Conservation (phyloP, 1,284 basidiomycete genomes). For the Coriolopsis trogii region DNA sequence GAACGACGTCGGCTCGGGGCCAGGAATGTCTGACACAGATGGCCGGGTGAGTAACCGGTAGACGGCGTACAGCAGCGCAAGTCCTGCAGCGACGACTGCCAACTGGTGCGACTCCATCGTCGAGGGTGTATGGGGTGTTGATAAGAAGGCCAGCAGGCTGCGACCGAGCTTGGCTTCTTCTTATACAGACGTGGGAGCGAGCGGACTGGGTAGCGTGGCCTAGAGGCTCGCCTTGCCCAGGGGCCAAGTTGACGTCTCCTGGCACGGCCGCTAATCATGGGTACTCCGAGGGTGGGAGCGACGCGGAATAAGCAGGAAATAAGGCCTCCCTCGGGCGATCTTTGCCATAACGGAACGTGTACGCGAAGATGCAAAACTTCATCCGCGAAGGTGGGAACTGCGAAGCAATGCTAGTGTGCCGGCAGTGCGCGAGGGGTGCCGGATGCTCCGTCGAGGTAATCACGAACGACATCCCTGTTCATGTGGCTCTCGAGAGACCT, state of each 20-base stretch:
- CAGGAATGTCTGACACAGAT: constrained; percentile 29
- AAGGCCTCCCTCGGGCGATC: background rate
- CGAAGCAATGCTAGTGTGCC: too few relatives aligned
- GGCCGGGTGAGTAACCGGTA: constrained; percentile 21
- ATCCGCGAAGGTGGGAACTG: background rate
- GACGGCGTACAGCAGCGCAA: constrained; percentile 19
- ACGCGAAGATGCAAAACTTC: background rate
- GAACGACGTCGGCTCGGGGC: constrained; percentile 33
- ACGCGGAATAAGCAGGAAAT: background rate
- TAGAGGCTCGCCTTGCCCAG: too few relatives aligned
- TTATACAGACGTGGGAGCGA: constrained; percentile 24
- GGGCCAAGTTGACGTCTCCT: background rate
- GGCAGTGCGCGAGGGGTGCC: too few relatives aligned
- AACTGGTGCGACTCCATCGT: constrained; percentile 17
- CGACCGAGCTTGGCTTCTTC: constrained; percentile 2
- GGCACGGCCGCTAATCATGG: background rate
- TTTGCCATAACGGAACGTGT: background rate
- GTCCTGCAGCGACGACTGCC: constrained; percentile 11
- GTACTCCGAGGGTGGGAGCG: background rate
- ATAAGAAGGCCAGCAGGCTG: constrained; percentile 9
- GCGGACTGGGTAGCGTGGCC: background rate
- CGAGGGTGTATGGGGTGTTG: background rate
- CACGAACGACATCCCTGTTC: too few relatives aligned
- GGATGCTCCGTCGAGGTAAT: too few relatives aligned
- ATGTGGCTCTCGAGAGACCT: too few relatives aligned